Conservation (phyloP, 495 filamentous ascomycete genomes). For the Niebla homalea region DNA sequence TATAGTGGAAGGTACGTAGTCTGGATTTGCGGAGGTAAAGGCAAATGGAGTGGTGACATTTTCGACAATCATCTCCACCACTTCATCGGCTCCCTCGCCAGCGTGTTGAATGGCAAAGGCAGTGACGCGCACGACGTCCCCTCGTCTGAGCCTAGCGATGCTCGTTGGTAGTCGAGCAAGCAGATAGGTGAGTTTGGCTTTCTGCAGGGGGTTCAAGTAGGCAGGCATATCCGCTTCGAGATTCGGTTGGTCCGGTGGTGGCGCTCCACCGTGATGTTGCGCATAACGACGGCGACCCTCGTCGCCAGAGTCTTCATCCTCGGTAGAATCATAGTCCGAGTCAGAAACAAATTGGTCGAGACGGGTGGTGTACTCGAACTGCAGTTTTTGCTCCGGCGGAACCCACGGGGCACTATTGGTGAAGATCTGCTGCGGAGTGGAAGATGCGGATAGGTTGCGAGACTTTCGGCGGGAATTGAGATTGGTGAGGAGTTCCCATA, state of each 20-base stretch:
- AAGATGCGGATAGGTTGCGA: slow-evolving; percentile 10
- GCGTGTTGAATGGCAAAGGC: slow-evolving; percentile 85
- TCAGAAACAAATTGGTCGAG: slow-evolving; percentile 70
- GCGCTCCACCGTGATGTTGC: slow-evolving; percentile 30
- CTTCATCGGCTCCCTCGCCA: slow-evolving; percentile 66
- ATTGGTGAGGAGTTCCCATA: slow-evolving; percentile 68
- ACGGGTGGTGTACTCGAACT: slow-evolving; percentile 60
- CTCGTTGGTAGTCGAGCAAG: slow-evolving; percentile 68
- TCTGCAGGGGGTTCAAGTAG: slow-evolving; percentile 74
- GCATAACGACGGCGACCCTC: slow-evolving; percentile 48
- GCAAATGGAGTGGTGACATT: slow-evolving; percentile 64
- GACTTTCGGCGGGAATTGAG: slow-evolving; percentile 16
- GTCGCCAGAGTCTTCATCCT: slow-evolving; percentile 73
- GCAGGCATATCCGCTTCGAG: slow-evolving; percentile 44
- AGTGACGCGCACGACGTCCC: slow-evolving; percentile 76
- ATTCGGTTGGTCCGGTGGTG: slow-evolving; percentile 30
- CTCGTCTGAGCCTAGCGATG: slow-evolving; percentile 60
- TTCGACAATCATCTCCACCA: slow-evolving; percentile 71
- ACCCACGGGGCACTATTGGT: slow-evolving; percentile 60
- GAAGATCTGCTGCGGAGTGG: slow-evolving; percentile 36
- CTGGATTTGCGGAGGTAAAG: slow-evolving; percentile 46
- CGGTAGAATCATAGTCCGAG: slow-evolving; percentile 72
- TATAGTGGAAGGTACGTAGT: slow-evolving; percentile 15
- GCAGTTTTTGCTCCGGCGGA: slow-evolving; percentile 48
- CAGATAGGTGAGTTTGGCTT: slow-evolving; percentile 69